Conservation (phyloP, 2,329 filamentous ascomycete genomes). For the Fusarium ramigenum region DNA sequence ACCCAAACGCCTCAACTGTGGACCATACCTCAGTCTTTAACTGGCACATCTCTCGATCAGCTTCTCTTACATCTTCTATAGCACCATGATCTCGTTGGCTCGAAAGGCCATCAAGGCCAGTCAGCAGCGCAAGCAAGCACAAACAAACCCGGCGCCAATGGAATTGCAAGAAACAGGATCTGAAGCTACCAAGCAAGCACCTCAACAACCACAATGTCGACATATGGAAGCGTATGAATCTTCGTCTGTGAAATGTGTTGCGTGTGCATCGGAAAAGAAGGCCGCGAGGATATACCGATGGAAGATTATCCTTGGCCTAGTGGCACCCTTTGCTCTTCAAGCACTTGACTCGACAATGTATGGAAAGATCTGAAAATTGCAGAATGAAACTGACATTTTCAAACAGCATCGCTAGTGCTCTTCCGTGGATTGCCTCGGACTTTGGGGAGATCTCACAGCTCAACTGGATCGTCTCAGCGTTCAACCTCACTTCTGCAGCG, state of each 20-base stretch:
- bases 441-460: conserved; percentile 68
- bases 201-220: conserved; percentile 25
- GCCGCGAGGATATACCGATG: conserved; percentile 57
- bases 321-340: conserved; percentile 69
- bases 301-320: conserved; percentile 67
- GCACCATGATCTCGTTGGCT: conserved; percentile 21
- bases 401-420: conserved; percentile 48
- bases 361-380: background rate
- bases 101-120: conserved; percentile 22
- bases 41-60: background rate
- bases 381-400: background rate
- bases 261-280: conserved; percentile 48
- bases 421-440: conserved; percentile 68
- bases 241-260: conserved; percentile 36
- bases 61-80: background rate
- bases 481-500: conserved; percentile 72
- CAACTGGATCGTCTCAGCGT: conserved; percentile 76
- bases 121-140: conserved; percentile 5
- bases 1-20: background rate
- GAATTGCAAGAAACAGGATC: conserved; percentile 5
- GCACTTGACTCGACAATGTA: conserved; percentile 71
- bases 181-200: background rate
- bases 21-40: background rate
- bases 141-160: background rate
- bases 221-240: conserved; percentile 32